Evolutionary conservation across 1,284 basidiomycete genomes (phyloP).

Genomic region (Trichosporon faecale): DNA sequence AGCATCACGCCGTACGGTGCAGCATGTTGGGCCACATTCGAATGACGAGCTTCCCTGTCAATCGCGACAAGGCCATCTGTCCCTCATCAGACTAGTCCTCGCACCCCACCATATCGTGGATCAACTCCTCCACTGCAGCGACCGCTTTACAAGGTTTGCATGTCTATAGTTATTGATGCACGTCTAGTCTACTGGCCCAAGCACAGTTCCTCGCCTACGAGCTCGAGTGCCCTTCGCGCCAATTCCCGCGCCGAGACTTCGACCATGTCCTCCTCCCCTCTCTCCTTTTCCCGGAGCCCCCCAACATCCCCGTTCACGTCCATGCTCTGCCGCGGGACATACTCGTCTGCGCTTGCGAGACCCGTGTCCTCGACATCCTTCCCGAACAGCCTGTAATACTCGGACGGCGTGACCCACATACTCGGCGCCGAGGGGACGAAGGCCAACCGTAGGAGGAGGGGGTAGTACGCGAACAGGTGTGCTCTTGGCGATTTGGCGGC

Average conservation of each 20-base stretch:
- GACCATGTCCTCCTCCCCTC: conserved; percentile 40
- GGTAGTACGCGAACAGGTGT: conserved; percentile 81
- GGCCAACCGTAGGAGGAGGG: conserved; percentile 70
- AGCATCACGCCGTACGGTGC: too few species aligned
- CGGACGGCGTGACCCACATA: conserved; percentile 59
- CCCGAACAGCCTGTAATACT: conserved; percentile 35
- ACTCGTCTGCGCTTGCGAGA: neutral
- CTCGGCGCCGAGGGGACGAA: conserved; percentile 64
- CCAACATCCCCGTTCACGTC: conserved; percentile 15
- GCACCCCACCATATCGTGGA: too few species aligned
- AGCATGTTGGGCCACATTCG: too few species aligned
- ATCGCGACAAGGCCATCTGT: too few species aligned
- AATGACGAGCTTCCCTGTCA: too few species aligned
- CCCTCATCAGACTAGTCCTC: too few species aligned
- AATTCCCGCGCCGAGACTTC: conserved; percentile 66
- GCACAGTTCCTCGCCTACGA: conserved; percentile 61
- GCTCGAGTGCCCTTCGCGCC: conserved; percentile 66
- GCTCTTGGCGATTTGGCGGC: conserved; percentile 65
- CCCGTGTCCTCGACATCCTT: neutral
- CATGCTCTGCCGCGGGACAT: neutral
- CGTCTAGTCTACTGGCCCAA: conserved; percentile 15
- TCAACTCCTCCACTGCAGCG: too few species aligned
- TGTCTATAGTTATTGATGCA: neutral
- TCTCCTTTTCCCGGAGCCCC: too few species aligned
- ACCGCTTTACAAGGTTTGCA: neutral